Conservation (phyloP, 129 eudicot genomes). For the Escallonia herrerae region DNA sequence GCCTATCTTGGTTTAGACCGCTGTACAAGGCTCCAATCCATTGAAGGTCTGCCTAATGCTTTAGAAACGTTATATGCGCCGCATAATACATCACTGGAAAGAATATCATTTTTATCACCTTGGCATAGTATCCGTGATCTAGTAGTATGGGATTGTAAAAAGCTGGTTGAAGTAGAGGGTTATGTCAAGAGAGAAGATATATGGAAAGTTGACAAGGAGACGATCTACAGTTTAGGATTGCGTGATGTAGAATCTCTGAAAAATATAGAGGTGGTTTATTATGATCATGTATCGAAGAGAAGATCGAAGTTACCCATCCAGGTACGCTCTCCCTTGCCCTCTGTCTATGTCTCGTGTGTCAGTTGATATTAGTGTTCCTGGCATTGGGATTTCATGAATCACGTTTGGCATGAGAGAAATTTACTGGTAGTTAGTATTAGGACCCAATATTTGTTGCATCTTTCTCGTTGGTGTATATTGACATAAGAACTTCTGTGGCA, state of each 20-base stretch:
- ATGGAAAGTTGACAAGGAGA: background rate
- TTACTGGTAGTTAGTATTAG: too few relatives aligned
- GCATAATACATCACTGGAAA: too few relatives aligned
- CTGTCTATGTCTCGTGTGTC: too few relatives aligned
- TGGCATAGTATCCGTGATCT: background rate
- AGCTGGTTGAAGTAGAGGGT: background rate
- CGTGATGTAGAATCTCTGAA: background rate
- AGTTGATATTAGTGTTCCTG: too few relatives aligned
- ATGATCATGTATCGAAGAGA: too few relatives aligned
- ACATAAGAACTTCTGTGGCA: too few relatives aligned
- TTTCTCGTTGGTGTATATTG: background rate
- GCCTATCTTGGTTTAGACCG: background rate
- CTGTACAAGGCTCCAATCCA: background rate
- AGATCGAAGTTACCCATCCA: background rate
- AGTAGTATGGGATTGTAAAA: background rate
- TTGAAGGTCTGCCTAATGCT: background rate
- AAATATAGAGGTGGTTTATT: background rate
- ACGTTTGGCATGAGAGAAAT: too few relatives aligned
- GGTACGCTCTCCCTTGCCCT: background rate
- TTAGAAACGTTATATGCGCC: background rate
- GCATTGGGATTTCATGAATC: too few relatives aligned
- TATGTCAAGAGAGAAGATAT: background rate
- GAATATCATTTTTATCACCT: too few relatives aligned
- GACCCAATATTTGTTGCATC: background rate
- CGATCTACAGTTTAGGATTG: background rate